A percentile compares a stretch with the other conserved stretches of the same genome.
Conservation (phyloP, 805 yeast species). For the Ogataea dorogensis region DNA sequence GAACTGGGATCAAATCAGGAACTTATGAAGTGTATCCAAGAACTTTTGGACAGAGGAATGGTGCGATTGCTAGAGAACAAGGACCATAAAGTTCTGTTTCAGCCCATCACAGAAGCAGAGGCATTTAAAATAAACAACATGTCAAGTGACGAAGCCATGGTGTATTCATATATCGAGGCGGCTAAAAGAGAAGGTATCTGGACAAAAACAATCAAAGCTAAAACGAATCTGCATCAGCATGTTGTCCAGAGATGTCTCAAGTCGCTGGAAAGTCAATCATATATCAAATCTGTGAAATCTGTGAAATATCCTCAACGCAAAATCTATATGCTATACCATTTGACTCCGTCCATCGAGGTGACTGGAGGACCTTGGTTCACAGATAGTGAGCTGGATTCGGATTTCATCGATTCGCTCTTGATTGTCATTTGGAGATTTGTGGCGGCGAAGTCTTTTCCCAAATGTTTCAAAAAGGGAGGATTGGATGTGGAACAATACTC, state of each 20-base stretch:
- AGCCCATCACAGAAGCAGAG: conserved; percentile 68
- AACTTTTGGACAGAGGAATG: conserved; percentile 47
- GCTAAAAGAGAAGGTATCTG: conserved; percentile 94
- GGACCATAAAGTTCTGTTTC: conserved; percentile 61
- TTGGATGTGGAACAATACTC: conserved; percentile 28
- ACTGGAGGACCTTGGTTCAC: conserved; percentile 99
- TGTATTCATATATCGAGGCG: conserved; percentile 88
- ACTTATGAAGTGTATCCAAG: conserved; percentile 45
- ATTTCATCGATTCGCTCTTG: conserved; percentile 80
- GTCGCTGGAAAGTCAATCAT: conserved; percentile 72
- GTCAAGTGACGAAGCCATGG: conserved; percentile 86
- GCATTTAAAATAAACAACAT: conserved; percentile 76
- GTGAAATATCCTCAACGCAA: conserved; percentile 92
- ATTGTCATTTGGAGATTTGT: conserved; percentile 87
- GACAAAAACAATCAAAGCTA: conserved; percentile 88
- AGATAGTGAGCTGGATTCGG: conserved; percentile 90
- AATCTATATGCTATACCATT: conserved; percentile 89
- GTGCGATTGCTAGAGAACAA: conserved; percentile 69
- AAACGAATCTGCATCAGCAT: conserved; percentile 87
- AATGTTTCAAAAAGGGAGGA: conserved; percentile 51
- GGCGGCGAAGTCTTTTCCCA: conserved; percentile 73
- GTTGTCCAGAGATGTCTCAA: conserved; percentile 84
- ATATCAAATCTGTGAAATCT: conserved; percentile 84
- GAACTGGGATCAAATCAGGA: conserved; percentile 40
- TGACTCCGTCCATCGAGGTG: conserved; percentile 92